Percentiles rank a stretch among this genome's conserved stretches.
These are phyloP conservation scores for Myxozyma vanderwaltii DNA, from an alignment of 805 yeast species.

Conservation along the genomic window DNA sequence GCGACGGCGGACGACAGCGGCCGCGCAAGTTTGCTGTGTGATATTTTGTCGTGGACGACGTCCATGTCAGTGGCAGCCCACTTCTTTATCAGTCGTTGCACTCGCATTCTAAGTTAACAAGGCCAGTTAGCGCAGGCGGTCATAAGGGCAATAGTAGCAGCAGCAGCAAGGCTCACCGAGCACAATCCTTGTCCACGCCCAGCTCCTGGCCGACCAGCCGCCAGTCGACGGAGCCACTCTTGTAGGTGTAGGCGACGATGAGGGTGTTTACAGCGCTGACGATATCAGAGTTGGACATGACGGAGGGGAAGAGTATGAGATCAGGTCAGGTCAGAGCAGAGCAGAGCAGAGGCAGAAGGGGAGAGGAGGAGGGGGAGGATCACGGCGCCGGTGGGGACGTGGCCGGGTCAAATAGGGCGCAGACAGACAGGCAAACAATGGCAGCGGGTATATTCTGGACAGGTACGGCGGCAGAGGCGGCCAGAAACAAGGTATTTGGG, in stretches of 20 bases:
- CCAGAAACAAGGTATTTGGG: too few species aligned
- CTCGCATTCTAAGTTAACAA: constrained; percentile 26
- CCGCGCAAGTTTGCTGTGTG: constrained; percentile 21
- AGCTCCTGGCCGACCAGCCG: constrained; percentile 35
- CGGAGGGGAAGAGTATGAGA: not conserved
- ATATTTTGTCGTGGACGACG: constrained; percentile 32
- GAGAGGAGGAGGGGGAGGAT: not conserved
- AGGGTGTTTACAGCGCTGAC: constrained; percentile 32
- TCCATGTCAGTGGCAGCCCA: constrained; percentile 32
- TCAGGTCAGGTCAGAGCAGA: not conserved
- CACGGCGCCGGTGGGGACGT: too few species aligned
- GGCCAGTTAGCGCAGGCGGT: not conserved
- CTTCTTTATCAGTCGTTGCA: constrained; percentile 32
- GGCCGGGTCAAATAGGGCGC: not conserved
- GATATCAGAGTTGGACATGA: constrained; percentile 35
- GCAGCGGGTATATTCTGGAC: too few species aligned
- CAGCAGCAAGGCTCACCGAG: constrained; percentile 16
- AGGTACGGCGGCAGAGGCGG: too few species aligned
- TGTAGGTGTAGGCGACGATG: constrained; percentile 31
- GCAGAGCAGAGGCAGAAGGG: not conserved
- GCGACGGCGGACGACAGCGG: constrained; percentile 12
- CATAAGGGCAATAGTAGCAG: not conserved
- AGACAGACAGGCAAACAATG: not conserved
- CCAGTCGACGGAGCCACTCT: constrained; percentile 34
- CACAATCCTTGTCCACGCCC: constrained; percentile 34